phyloP scores from a whole-genome alignment of 495 filamentous ascomycete genomes.

The Usnea hakonensis region DNA sequence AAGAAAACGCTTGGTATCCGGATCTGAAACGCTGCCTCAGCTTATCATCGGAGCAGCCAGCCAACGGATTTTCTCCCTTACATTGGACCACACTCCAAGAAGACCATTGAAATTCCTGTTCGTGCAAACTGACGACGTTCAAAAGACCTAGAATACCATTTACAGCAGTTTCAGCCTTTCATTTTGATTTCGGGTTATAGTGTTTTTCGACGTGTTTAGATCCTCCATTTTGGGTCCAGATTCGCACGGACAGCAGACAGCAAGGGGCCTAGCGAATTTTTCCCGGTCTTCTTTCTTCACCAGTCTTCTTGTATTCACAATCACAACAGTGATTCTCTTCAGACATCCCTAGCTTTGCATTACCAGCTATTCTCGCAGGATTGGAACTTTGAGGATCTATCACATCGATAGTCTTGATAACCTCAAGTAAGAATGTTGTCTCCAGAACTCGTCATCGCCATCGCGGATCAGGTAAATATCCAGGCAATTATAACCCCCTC shows the following conservation, averaged over 20 bases:
- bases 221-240: not conserved
- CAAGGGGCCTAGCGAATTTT: not conserved
- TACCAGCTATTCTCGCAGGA: not conserved
- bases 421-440: not conserved
- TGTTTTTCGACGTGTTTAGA: too few species aligned
- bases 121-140: not conserved
- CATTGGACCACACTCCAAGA: not conserved
- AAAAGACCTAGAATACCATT: not conserved
- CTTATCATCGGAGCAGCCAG: not conserved
- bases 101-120: not conserved
- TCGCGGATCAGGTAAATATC: not conserved
- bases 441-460: not conserved
- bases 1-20: not conserved
- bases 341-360: not conserved
- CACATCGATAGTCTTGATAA: not conserved
- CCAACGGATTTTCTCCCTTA: not conserved
- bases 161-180: not conserved
- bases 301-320: too few species aligned
- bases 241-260: not conserved
- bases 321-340: not conserved
- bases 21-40: not conserved
- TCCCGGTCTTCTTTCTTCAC: too few species aligned
- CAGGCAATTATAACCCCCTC: not conserved
- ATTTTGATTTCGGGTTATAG: not conserved
- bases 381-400: not conserved